Base-by-base conservation (phyloP, 1,284 basidiomycete genomes). In the Acaromyces ingoldii region DNA sequence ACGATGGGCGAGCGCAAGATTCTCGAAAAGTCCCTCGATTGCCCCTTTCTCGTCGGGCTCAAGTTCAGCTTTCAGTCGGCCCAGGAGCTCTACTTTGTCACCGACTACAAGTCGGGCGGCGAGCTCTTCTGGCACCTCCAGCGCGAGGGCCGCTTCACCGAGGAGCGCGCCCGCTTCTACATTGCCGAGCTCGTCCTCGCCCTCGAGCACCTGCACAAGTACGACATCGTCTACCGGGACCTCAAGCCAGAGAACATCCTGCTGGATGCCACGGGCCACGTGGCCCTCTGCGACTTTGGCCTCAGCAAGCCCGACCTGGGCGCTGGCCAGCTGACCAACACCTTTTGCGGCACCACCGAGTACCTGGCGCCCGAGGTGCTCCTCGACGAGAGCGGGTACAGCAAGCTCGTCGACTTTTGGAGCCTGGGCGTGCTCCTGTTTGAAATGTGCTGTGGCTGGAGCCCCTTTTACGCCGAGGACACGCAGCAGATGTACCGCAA, bases 401-500 rank as follows among this genome's bases (percentile, higher is more conserved):
- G 89, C 53, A 98, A 98, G 78, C 85, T 96, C 52, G 95, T 99
- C 64, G 95, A 99, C 76, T 98, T 98, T 76, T 99, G 95, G 95
- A 90, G 87, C 45, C 79, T 97, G 10, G 92, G 91, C 45, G 73
- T 74, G 42, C 58, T 79, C 21, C 63, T 79, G 4, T 79, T 79
- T 53, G 77, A 79, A 49, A 98, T 99, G 95, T 98, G 93, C 76
- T 98, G 95, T 70, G 95, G 95, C 15, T 98, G 95, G 95, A 91
- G 88, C 76, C 95, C 95, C 31, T 99, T 99, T 80, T 99, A 98
- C 74, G 93, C 93, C 13, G 95, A 98, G 72, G 95, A 98, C 76
- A 97, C 91, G 15, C 93, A 99, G 76, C 90, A 96, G 78, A 99
- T 99, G 95, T 99, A 99, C 81, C 91, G 91, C 82, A 89, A 93